These are phyloP conservation scores for Pueraria montana DNA, from an alignment of 306 rosid genomes.

Conservation along the genomic window DNA sequence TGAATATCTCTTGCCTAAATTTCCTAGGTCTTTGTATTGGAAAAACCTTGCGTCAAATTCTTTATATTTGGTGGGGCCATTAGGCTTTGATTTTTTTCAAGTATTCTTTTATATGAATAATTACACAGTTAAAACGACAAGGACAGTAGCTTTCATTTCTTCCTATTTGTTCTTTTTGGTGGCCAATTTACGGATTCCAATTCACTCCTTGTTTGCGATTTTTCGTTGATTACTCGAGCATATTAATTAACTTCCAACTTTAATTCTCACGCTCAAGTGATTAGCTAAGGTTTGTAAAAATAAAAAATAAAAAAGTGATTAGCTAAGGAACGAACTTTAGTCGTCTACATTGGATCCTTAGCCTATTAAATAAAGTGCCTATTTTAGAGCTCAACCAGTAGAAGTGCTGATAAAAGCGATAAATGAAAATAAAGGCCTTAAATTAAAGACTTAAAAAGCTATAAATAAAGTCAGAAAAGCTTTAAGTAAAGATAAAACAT, in stretches of 20 bases:
- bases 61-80: no score
- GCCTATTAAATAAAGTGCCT: background rate
- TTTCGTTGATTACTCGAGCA: background rate
- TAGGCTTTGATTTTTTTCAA: no score
- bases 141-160: no score
- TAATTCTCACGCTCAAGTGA: background rate
- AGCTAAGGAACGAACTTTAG: background rate
- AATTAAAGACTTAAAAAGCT: background rate
- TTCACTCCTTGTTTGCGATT: background rate
- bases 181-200: background rate
- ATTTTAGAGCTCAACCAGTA: background rate
- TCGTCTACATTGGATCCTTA: background rate
- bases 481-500: background rate
- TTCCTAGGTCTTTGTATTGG: no score
- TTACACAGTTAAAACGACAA: no score
- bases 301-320: no score
- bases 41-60: no score
- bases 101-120: no score
- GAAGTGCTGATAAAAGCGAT: background rate
- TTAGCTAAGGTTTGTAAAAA: background rate
- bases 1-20: no score
- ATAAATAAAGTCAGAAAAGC: constrained; percentile 9
- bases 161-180: no score
- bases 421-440: background rate
- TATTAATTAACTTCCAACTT: background rate